Conservation (phyloP, 2,329 filamentous ascomycete species). For the Didymella pomorum region DNA sequence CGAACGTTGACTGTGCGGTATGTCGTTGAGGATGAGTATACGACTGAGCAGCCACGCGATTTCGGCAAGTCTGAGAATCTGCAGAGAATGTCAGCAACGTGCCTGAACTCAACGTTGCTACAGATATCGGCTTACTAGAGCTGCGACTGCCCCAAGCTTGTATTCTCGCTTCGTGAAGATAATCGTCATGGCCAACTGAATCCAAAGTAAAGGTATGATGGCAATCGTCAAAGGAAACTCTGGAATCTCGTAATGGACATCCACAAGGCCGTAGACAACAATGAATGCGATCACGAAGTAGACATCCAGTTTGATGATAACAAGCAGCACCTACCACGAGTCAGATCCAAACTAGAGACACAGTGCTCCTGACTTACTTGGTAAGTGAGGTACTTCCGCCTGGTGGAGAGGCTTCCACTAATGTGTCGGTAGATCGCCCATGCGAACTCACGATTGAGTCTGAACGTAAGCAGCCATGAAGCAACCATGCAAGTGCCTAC, state of each 20-base stretch:
- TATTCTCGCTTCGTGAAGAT: constrained; percentile 26
- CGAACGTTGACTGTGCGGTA: constrained; percentile 9
- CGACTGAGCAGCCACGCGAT: constrained; percentile 34
- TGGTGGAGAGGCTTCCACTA: constrained; percentile 17
- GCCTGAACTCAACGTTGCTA: no score
- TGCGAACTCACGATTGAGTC: constrained; percentile 25
- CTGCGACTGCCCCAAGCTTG: constrained; percentile 18
- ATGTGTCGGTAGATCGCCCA: constrained; percentile 31
- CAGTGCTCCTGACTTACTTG: constrained; percentile 9
- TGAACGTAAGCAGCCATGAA: constrained; percentile 18
- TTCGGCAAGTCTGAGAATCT: constrained; percentile 27
- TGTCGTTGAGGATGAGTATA: constrained; percentile 29
- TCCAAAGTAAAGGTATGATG: constrained; percentile 30
- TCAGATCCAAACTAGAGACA: not conserved
- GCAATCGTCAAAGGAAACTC: constrained; percentile 36
- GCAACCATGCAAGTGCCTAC: constrained; percentile 13
- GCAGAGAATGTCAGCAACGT: not conserved
- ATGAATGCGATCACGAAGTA: constrained; percentile 35
- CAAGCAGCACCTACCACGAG: constrained; percentile 24
- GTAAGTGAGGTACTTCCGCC: constrained; percentile 23
- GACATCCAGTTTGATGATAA: constrained; percentile 29
- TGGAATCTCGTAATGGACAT: constrained; percentile 33
- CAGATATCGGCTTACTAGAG: constrained; percentile 29
- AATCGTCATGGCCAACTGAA: constrained; percentile 26
- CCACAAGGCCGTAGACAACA: constrained; percentile 30